Evolutionary conservation across 306 rosid genomes (phyloP).

Genomic region (Ziziphus jujuba): DNA sequence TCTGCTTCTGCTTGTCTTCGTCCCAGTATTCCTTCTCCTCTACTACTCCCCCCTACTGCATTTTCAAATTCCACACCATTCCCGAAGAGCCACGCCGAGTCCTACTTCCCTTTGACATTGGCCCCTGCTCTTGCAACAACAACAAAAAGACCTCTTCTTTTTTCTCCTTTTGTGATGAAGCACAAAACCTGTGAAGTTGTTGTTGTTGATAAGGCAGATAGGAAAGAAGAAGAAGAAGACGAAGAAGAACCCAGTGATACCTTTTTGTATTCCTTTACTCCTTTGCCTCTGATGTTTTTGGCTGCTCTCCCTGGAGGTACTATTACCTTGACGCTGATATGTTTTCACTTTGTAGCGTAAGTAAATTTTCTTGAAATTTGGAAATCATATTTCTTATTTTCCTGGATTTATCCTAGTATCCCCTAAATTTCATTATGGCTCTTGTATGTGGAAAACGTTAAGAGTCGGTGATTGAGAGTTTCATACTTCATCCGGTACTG

Average conservation of each 20-base stretch:
- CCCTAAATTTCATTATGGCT: too few relatives aligned
- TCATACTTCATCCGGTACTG: too few relatives aligned
- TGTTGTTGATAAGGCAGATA: not conserved
- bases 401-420: too few relatives aligned
- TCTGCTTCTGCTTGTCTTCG: slow-evolving; percentile 22
- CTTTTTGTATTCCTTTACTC: slow-evolving; percentile 58
- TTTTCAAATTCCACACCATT: slow-evolving; percentile 26
- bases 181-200: not conserved
- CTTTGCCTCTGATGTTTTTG: slow-evolving; percentile 59
- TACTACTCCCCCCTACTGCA: slow-evolving; percentile 19
- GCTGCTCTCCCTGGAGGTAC: slow-evolving; percentile 90
- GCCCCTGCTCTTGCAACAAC: slow-evolving; percentile 6
- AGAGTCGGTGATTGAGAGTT: too few relatives aligned
- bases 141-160: slow-evolving; percentile 11
- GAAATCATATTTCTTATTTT: too few relatives aligned
- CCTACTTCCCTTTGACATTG: slow-evolving; percentile 22
- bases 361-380: too few relatives aligned
- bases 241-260: slow-evolving; percentile 37
- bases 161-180: slow-evolving; percentile 22
- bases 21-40: slow-evolving; percentile 19
- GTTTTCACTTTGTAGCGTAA: not conserved
- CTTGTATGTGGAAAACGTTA: too few relatives aligned
- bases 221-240: slow-evolving; percentile 21
- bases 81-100: slow-evolving; percentile 16
- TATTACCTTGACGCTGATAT: not conserved